These are phyloP conservation scores for Stephanodiscus minutulus DNA, from an alignment of 108 stramenopile species.

Conservation along the genomic window DNA sequence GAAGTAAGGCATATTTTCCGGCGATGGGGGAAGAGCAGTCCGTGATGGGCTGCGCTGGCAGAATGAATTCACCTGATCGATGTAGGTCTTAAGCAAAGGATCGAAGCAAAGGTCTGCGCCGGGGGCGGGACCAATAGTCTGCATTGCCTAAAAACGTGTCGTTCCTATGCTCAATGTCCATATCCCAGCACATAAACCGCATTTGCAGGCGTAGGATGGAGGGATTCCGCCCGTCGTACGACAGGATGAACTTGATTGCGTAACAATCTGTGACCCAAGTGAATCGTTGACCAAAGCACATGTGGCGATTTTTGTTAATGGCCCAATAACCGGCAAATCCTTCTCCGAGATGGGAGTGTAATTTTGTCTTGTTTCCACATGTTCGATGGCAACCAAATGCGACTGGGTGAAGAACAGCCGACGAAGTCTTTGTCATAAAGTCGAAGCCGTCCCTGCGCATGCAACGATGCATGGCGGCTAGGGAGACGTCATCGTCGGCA, in stretches of 20 bases:
- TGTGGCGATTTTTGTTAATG: not conserved
- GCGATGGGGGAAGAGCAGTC: not conserved
- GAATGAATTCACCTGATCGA: not conserved
- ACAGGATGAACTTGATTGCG: constrained; percentile 6
- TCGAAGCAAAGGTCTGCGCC: constrained; percentile 2
- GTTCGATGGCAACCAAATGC: constrained; percentile 1
- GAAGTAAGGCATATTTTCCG: no score
- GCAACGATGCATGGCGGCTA: not conserved
- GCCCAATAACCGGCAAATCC: not conserved
- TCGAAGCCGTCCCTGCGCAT: not conserved
- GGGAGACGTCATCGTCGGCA: not conserved
- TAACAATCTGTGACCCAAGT: constrained; percentile 15
- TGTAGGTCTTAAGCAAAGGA: not conserved
- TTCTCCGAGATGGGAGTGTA: constrained; percentile 24
- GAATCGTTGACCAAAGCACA: constrained; percentile 5
- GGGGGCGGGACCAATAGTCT: constrained; percentile 7
- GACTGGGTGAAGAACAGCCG: not conserved
- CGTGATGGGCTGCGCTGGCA: constrained; percentile 1
- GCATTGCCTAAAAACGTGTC: not conserved
- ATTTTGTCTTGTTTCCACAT: not conserved
- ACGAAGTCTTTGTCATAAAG: not conserved
- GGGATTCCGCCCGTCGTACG: constrained; percentile 17
- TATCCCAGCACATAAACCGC: constrained; percentile 19
- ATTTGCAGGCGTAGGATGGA: constrained; percentile 16
- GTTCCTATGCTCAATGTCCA: constrained; percentile 10